phyloP scores from a whole-genome alignment of 305 asterid species.

The Solanum hybrid region DNA sequence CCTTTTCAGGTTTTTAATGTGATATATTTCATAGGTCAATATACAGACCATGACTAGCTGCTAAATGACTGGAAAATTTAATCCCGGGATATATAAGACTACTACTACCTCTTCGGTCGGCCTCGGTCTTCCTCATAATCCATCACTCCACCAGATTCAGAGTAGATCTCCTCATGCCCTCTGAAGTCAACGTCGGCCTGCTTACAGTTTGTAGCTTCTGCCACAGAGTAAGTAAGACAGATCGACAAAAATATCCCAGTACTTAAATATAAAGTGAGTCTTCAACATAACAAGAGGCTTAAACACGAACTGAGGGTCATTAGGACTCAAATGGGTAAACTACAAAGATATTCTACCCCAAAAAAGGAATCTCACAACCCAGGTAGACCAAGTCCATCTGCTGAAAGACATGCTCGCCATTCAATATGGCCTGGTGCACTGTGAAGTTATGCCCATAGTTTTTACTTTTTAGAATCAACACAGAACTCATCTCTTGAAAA shows the following conservation, averaged over 20 bases:
- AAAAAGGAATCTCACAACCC: slow-evolving; percentile 9
- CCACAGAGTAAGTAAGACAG: slow-evolving; percentile 89
- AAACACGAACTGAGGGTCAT: not conserved
- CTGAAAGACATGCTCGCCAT: not conserved
- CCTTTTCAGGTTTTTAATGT: not conserved
- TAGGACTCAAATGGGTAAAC: not conserved
- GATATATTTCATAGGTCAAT: not conserved
- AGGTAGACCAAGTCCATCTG: not conserved
- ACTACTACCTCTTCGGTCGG: slow-evolving; percentile 75
- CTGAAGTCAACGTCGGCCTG: slow-evolving; percentile 78
- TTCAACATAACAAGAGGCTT: not conserved
- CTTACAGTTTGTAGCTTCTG: slow-evolving; percentile 94
- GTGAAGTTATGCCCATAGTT: not conserved
- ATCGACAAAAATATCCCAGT: slow-evolving; percentile 62
- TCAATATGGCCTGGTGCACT: not conserved
- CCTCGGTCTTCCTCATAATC: slow-evolving; percentile 86
- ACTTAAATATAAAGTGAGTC: slow-evolving; percentile 19
- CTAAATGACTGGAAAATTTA: not conserved
- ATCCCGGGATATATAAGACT: not conserved
- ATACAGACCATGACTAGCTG: not conserved
- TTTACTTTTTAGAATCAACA: not conserved
- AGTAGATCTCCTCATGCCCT: slow-evolving; percentile 80
- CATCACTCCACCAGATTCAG: slow-evolving; percentile 98
- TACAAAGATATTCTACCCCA: not conserved
- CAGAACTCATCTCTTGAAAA: not conserved